phyloP scores from a whole-genome alignment of 2,329 filamentous ascomycete species.

The Hirsutella rhossiliensis region DNA sequence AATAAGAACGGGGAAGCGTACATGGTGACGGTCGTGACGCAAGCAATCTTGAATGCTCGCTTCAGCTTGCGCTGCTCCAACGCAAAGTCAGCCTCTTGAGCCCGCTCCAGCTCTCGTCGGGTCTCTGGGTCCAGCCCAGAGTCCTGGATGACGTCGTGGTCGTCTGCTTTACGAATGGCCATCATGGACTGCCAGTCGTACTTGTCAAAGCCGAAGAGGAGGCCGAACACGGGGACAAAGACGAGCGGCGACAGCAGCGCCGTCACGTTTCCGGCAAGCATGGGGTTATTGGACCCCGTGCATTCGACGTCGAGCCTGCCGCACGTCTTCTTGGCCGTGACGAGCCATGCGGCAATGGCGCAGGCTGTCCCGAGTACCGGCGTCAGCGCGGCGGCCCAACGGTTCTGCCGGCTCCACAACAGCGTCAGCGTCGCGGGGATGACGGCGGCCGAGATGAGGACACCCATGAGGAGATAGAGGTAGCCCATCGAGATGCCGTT shows the following conservation, averaged over 20 bases:
- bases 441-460: slow-evolving; percentile 77
- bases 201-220: slow-evolving; percentile 45
- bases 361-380: slow-evolving; percentile 56
- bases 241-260: slow-evolving; percentile 67
- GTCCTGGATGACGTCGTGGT: slow-evolving; percentile 54
- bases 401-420: slow-evolving; percentile 69
- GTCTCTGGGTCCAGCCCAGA: slow-evolving; percentile 35
- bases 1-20: slow-evolving; percentile 3
- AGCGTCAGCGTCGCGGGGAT: slow-evolving; percentile 72
- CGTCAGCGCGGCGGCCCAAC: slow-evolving; percentile 54
- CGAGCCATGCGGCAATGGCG: slow-evolving; percentile 63
- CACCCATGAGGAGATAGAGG: slow-evolving; percentile 81
- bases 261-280: slow-evolving; percentile 78
- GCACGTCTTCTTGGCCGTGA: slow-evolving; percentile 58
- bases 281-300: slow-evolving; percentile 73
- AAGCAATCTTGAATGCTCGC: slow-evolving; percentile 37
- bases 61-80: slow-evolving; percentile 37
- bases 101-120: slow-evolving; percentile 8
- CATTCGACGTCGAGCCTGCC: slow-evolving; percentile 58
- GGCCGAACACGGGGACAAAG: slow-evolving; percentile 65
- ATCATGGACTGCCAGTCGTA: slow-evolving; percentile 85
- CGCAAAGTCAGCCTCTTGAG: slow-evolving; percentile 22
- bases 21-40: slow-evolving; percentile 19
- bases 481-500: slow-evolving; percentile 79
- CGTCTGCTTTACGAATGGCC: slow-evolving; percentile 65